Evolutionary conservation across 768 basidiomycete species (phyloP).

Genomic region (Mycena capillaripes): DNA sequence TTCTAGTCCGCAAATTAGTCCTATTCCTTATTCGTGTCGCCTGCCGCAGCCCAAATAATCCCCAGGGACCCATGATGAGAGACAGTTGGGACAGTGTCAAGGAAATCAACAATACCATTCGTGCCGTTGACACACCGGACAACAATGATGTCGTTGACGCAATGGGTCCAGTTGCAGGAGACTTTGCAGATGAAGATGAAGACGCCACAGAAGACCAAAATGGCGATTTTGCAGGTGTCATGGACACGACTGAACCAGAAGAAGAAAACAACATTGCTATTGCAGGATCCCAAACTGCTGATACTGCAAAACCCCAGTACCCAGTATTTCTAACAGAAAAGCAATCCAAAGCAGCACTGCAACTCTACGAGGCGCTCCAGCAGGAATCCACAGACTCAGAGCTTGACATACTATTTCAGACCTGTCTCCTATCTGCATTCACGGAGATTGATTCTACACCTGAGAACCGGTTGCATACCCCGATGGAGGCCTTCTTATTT

Average conservation of each 20-base stretch:
- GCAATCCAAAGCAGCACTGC: background rate
- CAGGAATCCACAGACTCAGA: background rate
- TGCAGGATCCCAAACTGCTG: background rate
- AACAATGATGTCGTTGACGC: background rate
- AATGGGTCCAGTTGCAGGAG: background rate
- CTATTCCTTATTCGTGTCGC: background rate
- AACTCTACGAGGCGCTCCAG: background rate
- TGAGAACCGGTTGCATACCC: background rate
- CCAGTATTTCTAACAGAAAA: background rate
- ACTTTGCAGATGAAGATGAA: background rate
- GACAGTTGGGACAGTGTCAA: background rate
- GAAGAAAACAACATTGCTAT: background rate
- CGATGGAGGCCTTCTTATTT: constrained; percentile 12
- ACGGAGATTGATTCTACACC: background rate
- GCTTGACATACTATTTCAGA: background rate
- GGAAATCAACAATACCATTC: background rate
- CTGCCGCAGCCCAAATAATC: background rate
- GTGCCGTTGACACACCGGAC: background rate
- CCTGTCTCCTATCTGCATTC: background rate
- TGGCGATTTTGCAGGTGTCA: background rate
- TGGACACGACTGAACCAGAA: background rate
- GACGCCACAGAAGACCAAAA: background rate
- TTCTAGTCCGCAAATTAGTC: background rate
- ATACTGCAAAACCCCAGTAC: background rate
- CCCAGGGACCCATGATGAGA: background rate